A percentile compares a stretch with the other conserved stretches of the same genome.
Conservation (phyloP, 345 rosid genomes). For the Pseudoturritis turrita region DNA sequence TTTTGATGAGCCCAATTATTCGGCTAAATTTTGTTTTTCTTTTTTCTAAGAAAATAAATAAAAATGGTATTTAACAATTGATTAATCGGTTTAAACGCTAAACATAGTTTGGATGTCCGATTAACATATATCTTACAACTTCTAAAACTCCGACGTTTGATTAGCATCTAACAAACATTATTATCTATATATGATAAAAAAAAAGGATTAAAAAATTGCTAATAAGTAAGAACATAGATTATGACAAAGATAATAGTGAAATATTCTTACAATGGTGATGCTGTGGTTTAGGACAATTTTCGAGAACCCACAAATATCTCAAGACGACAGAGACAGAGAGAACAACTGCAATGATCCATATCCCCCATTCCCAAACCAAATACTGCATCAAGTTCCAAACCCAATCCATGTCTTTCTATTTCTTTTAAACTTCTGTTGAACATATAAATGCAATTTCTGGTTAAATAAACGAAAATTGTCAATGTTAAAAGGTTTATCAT, state of each 20-base stretch:
- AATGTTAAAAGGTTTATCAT: background rate
- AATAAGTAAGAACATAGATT: background rate
- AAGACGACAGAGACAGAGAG: background rate
- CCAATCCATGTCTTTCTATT: background rate
- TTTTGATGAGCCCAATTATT: too few species aligned
- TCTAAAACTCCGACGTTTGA: background rate
- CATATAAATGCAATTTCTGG: background rate
- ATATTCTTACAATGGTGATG: background rate
- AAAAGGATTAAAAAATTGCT: too few species aligned
- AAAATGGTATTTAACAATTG: background rate
- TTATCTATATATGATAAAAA: too few species aligned
- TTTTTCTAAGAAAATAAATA: too few species aligned
- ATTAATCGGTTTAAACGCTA: background rate
- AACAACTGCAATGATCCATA: background rate
- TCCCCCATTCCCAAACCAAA: background rate
- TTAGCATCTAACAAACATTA: background rate
- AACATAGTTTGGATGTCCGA: background rate
- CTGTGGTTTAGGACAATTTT: background rate
- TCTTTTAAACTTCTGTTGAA: background rate
- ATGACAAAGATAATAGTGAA: background rate
- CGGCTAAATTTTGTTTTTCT: too few species aligned
- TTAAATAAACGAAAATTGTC: background rate
- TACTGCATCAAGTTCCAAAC: background rate
- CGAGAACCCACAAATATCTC: slow-evolving; percentile 4
- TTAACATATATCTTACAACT: background rate